Base-by-base conservation (phyloP, 495 filamentous ascomycete genomes). In the Darksidea phi region DNA sequence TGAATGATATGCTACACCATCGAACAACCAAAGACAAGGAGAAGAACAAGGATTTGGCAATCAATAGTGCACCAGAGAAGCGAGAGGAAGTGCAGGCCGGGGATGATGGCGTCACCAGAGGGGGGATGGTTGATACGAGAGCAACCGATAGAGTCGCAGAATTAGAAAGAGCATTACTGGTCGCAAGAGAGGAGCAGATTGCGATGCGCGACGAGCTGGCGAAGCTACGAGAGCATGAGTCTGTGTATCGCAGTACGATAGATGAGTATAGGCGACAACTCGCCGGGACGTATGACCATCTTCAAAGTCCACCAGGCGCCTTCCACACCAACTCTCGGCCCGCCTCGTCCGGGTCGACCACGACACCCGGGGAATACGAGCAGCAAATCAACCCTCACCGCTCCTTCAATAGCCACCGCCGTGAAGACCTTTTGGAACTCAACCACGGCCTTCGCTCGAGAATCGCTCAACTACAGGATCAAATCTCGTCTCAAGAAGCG, bases 151-250 rank as follows among this genome's bases (percentile, higher is more conserved):
- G 61, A 6, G 41, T 68, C 1, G 57, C 61, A 4, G 66, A 68
- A 47, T 57, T 68, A 12, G 66, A 68, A 36, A 41, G 62, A 36
- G 66, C 66, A 13, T 51, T 68, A 18, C 42, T 43, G 1, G 18
- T 54, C 10, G 57, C 66, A 25, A 24, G 20, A 23, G 51, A 55
- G 34, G 51, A 65, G 48, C 66, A 68, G 36, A 54, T 59, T 28
- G 48, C 41, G n/a, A 37, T 68, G 53, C 26, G 45, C 23, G 66
- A 64, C 12, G 66, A 68, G 42, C 56, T 68, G 10, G 57, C 56
- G 8, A 60, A 57, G 20, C 32, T 61, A 10, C 32, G 43, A 13
- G 25, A 61, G 24, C 61, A 65, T 32, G 61, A 46, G 2, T 7
- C 32, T 8, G 46, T 55, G 21, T 64, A 61, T 28, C 46, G 66